Evolutionary conservation across 2,329 filamentous ascomycete genomes (phyloP).

Genomic region (Delphinella strobiligena): DNA sequence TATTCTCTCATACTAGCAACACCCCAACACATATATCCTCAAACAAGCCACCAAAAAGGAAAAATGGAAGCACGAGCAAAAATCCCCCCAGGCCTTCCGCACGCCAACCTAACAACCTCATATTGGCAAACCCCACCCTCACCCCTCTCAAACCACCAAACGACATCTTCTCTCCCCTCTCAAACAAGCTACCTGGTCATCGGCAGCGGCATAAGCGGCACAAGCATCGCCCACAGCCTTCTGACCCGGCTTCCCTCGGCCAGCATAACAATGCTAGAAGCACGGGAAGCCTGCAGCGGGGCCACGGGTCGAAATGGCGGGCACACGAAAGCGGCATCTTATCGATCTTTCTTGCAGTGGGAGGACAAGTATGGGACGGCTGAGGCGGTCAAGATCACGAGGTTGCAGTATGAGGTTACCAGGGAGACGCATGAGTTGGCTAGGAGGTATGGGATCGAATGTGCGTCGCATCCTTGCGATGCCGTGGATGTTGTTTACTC

Average conservation of each 20-base stretch:
- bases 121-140: conserved; percentile 31
- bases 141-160: conserved; percentile 21
- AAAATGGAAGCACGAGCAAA: conserved; percentile 10
- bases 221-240: conserved; percentile 25
- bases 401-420: conserved; percentile 34
- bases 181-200: conserved; percentile 25
- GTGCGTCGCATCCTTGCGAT: conserved; percentile 39
- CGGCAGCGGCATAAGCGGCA: conserved; percentile 29
- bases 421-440: conserved; percentile 44
- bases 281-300: conserved; percentile 25
- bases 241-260: conserved; percentile 14
- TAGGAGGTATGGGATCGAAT: conserved; percentile 32
- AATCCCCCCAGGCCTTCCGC: conserved; percentile 16
- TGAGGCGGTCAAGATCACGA: conserved; percentile 34
- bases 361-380: conserved; percentile 31
- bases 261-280: conserved; percentile 27
- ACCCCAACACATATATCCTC: no score
- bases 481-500: conserved; percentile 51
- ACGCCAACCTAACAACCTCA: conserved; percentile 22
- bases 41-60: no score
- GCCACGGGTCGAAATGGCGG: conserved; percentile 34
- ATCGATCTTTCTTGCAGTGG: conserved; percentile 41
- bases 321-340: conserved; percentile 38
- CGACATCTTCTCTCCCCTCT: conserved; percentile 13
- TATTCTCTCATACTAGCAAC: no score